Conservation (phyloP, 768 basidiomycete genomes). For the Nevesoporus exiguus region DNA sequence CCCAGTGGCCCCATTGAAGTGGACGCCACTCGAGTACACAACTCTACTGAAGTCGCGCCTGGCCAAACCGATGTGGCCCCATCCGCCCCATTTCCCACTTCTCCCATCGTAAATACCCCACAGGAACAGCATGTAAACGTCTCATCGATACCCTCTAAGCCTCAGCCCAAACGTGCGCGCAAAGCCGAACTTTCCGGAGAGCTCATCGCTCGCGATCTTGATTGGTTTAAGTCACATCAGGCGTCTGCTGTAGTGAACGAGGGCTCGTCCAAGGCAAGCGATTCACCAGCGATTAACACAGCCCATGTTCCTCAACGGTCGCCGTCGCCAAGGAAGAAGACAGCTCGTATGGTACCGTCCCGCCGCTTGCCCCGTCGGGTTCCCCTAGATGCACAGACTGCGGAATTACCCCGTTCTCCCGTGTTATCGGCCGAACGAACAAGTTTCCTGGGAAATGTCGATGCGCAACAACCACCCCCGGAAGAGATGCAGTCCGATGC, state of each 20-base stretch:
- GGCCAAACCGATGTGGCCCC: neutral
- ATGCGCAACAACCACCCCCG: neutral
- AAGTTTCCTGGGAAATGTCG: neutral
- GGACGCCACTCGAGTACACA: neutral
- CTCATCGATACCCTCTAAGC: constrained; percentile 11
- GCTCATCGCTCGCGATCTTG: constrained; percentile 28
- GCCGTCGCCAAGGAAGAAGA: constrained; percentile 14
- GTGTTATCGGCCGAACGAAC: neutral
- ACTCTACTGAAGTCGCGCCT: neutral
- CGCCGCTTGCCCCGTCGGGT: constrained; percentile 23
- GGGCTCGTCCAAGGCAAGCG: neutral
- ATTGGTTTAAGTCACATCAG: constrained; percentile 27
- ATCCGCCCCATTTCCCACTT: neutral
- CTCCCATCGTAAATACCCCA: neutral
- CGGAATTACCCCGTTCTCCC: neutral
- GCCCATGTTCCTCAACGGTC: neutral
- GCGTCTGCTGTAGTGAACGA: neutral
- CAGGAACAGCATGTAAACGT: neutral
- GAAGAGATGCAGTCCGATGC: neutral
- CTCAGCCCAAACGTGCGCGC: constrained; percentile 27
- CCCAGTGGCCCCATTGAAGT: neutral
- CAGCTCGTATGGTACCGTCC: constrained; percentile 26
- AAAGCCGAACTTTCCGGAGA: constrained; percentile 22
- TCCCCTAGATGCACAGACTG: neutral
- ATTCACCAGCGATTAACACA: neutral